Evolutionary conservation across 805 yeast species (phyloP).

Genomic region (Debaryomyces tyrocola): DNA sequence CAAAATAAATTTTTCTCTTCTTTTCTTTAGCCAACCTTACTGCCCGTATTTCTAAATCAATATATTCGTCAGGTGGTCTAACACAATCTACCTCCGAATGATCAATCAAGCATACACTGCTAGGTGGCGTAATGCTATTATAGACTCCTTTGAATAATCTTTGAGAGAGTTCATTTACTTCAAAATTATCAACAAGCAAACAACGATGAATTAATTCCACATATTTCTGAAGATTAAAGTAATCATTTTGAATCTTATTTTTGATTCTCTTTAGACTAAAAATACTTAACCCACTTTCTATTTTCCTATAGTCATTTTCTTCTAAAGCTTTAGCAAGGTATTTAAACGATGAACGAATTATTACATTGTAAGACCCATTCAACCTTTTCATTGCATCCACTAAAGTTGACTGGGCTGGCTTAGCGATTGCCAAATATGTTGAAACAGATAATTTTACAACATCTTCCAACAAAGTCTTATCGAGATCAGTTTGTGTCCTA

Average conservation of each 20-base stretch:
- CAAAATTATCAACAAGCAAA: conserved; percentile 53
- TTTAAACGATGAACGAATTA: conserved; percentile 51
- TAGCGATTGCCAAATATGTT: conserved; percentile 65
- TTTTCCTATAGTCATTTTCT: conserved; percentile 49
- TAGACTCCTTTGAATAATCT: conserved; percentile 42
- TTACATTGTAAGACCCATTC: conserved; percentile 59
- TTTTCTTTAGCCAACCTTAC: conserved; percentile 62
- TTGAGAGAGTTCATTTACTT: conserved; percentile 56
- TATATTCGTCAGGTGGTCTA: conserved; percentile 60
- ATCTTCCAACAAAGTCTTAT: conserved; percentile 61
- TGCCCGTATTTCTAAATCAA: conserved; percentile 58
- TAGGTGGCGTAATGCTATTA: conserved; percentile 31
- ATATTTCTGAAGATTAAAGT: conserved; percentile 47
- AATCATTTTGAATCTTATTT: conserved; percentile 58
- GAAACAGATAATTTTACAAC: conserved; percentile 66
- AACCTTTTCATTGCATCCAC: conserved; percentile 69
- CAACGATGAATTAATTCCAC: conserved; percentile 54
- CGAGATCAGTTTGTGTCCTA: conserved; percentile 66
- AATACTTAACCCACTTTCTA: conserved; percentile 64
- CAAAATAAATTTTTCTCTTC: conserved; percentile 48
- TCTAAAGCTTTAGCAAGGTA: conserved; percentile 51
- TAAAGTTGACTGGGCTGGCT: conserved; percentile 67
- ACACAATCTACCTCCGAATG: conserved; percentile 42
- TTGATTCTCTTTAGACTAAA: conserved; percentile 59
- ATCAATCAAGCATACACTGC: conserved; percentile 51